These are phyloP conservation scores for Sarcodon aspratus DNA, from an alignment of 768 basidiomycete genomes.

Conservation along the genomic window DNA sequence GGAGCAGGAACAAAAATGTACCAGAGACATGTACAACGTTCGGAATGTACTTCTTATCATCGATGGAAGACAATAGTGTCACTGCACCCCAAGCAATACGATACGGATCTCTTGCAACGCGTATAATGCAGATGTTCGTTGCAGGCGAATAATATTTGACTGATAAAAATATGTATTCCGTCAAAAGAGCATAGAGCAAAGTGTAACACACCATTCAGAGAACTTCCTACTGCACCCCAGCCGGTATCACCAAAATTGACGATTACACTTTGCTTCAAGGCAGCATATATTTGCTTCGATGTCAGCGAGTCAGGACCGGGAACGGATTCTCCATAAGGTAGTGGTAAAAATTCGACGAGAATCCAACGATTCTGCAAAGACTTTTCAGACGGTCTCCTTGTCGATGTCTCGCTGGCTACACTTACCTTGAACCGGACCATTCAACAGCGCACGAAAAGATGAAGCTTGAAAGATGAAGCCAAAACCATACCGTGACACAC, in stretches of 20 bases:
- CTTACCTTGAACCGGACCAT: slow-evolving; percentile 68
- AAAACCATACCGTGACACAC: neutral
- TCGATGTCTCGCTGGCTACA: neutral
- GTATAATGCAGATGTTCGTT: slow-evolving; percentile 77
- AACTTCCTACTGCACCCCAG: slow-evolving; percentile 71
- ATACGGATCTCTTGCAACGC: slow-evolving; percentile 75
- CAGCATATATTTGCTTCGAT: slow-evolving; percentile 54
- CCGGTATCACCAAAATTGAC: slow-evolving; percentile 75
- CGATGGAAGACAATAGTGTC: slow-evolving; percentile 55
- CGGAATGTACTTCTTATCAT: slow-evolving; percentile 51
- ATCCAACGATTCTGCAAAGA: slow-evolving; percentile 70
- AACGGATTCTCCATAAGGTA: slow-evolving; percentile 10
- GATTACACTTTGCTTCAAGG: slow-evolving; percentile 59
- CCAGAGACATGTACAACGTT: slow-evolving; percentile 77
- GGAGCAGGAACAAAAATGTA: slow-evolving; percentile 20
- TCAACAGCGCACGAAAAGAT: neutral
- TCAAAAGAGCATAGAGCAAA: neutral
- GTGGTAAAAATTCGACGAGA: slow-evolving; percentile 69
- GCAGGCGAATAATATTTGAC: slow-evolving; percentile 85
- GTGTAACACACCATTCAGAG: slow-evolving; percentile 46
- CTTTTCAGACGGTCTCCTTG: neutral
- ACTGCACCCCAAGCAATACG: slow-evolving; percentile 71
- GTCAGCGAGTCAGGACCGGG: slow-evolving; percentile 24
- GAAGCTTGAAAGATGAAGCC: neutral
- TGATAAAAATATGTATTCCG: slow-evolving; percentile 15